Percentiles rank a stretch among this genome's conserved stretches.
Conservation (phyloP, 2,329 filamentous ascomycete genomes). For the Colletotrichum phormii region DNA sequence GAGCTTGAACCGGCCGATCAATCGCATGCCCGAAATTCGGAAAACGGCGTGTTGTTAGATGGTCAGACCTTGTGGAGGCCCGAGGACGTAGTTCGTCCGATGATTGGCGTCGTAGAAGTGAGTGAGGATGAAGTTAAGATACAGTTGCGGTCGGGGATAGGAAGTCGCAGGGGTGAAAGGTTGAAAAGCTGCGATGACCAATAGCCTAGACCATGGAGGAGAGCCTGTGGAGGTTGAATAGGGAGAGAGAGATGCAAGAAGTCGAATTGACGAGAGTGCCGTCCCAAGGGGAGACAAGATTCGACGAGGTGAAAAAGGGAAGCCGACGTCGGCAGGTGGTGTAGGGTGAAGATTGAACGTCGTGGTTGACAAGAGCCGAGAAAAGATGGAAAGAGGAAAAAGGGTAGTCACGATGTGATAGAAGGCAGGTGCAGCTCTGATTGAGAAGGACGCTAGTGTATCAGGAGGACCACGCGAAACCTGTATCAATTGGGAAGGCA, state of each 20-base stretch:
- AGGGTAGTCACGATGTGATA: slow-evolving; percentile 1
- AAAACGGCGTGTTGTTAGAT: not conserved
- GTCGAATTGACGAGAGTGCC: not conserved
- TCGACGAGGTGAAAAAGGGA: not conserved
- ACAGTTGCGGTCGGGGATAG: slow-evolving; percentile 11
- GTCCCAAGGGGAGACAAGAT: not conserved
- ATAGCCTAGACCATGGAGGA: not conserved
- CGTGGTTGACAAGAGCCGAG: not conserved
- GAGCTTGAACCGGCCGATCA: not conserved
- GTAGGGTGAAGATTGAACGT: not conserved
- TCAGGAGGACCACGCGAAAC: slow-evolving; percentile 13
- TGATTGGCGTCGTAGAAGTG: not conserved
- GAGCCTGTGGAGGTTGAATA: slow-evolving; percentile 8
- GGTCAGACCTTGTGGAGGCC: not conserved
- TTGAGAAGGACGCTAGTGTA: slow-evolving; percentile 23
- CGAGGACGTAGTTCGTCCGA: not conserved
- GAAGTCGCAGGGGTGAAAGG: slow-evolving; percentile 16
- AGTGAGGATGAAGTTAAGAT: slow-evolving; percentile 31
- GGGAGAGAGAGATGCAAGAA: slow-evolving; percentile 9
- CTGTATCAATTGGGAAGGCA: not conserved
- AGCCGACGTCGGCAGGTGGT: not conserved
- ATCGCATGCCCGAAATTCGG: slow-evolving; percentile 20
- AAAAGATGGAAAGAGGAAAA: not conserved
- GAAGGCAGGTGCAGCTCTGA: slow-evolving; percentile 8
- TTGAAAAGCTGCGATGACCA: slow-evolving; percentile 20